phyloP scores from a whole-genome alignment of 768 basidiomycete species.

The Amanita brunnescens region DNA sequence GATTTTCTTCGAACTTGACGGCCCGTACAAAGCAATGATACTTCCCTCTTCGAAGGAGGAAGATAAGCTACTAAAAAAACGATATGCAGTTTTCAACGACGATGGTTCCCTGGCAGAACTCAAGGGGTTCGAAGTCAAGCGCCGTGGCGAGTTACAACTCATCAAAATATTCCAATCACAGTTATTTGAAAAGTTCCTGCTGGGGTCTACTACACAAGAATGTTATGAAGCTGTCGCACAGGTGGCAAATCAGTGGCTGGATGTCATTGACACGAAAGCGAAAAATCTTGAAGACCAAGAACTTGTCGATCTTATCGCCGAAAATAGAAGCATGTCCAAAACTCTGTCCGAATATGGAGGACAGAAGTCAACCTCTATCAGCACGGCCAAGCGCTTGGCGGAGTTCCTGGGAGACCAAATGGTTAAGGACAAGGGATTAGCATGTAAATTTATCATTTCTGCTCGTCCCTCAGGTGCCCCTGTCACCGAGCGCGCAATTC shows the following conservation, averaged over 20 bases:
- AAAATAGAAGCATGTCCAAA: constrained; percentile 96
- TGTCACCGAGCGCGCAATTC: constrained; percentile 94
- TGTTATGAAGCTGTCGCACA: constrained; percentile 92
- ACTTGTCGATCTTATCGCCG: constrained; percentile 94
- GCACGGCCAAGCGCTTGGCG: constrained; percentile 87
- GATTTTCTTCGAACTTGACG: constrained; percentile 98
- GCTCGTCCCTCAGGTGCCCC: constrained; percentile 87
- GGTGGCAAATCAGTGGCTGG: constrained; percentile 95
- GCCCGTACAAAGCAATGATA: constrained; percentile 98
- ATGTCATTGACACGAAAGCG: constrained; percentile 83
- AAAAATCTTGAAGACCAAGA: constrained; percentile 85
- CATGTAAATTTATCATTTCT: constrained; percentile 99
- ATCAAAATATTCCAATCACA: constrained; percentile 99
- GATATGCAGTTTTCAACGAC: constrained; percentile 98
- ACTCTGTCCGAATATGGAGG: constrained; percentile 93
- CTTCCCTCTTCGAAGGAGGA: constrained; percentile 98
- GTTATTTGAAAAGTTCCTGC: constrained; percentile 95
- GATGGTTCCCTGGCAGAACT: constrained; percentile 96
- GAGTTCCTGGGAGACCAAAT: constrained; percentile 97
- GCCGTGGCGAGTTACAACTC: constrained; percentile 92
- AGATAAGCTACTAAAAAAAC: constrained; percentile 96
- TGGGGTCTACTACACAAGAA: constrained; percentile 88
- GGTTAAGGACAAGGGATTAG: constrained; percentile 99
- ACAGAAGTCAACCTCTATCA: constrained; percentile 98
- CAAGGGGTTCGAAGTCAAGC: constrained; percentile 98